Base-by-base conservation (phyloP, 208 protist species). In the Crithidia sp. region DNA sequence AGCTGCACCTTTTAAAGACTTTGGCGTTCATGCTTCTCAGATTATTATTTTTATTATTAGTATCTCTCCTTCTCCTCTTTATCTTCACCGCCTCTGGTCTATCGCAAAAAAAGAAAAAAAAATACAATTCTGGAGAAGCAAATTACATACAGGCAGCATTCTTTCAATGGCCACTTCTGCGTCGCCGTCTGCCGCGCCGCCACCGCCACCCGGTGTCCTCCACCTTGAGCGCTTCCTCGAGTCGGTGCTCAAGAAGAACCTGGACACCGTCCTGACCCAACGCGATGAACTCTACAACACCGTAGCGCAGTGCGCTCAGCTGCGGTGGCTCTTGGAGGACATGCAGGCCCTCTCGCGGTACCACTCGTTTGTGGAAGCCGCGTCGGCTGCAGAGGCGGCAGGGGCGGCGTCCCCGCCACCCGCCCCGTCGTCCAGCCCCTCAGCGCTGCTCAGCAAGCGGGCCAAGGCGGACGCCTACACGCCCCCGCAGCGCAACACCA, bases 151-250 rank as follows among this genome's bases (percentile, higher is more conserved):
- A 28, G 28, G 28, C 28, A 28, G 28, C 28, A 28, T 28, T 28
- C 28, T 1, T 28, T 1, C 28, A 28, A 28, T 28, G 28, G 28
- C 28, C 28, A 28, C 28, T 28, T 28, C 45, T 7, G 7, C 67
- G 7, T 12, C 71, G 14, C 4, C 66, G 52, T 28, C 55, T 2
- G 10, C 41, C 6, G 13, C 41, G 54, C 56, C 50, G 54, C 43
- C 76, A 13, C 50, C 84, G 12, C 50, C 68, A 12, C 67, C 68
- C 40, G 81, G 83, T 19, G 81, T 87, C 56, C 58, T 87, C 55
- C 87, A 79, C 8, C 84, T 95, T 5, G 90, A 95, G 74, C 77
- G 76, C 57, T 92, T 95, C 52, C 77, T 95, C 8, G 87, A 91
- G 50, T 75, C 64, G 3, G 84, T 91, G 4, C 75, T 95, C 1